A percentile compares a stretch with the other conserved stretches of the same genome.
Evolutionary conservation across 1,139 yeast genomes (phyloP).

Genomic region (Saccharomyces hybrid): DNA sequence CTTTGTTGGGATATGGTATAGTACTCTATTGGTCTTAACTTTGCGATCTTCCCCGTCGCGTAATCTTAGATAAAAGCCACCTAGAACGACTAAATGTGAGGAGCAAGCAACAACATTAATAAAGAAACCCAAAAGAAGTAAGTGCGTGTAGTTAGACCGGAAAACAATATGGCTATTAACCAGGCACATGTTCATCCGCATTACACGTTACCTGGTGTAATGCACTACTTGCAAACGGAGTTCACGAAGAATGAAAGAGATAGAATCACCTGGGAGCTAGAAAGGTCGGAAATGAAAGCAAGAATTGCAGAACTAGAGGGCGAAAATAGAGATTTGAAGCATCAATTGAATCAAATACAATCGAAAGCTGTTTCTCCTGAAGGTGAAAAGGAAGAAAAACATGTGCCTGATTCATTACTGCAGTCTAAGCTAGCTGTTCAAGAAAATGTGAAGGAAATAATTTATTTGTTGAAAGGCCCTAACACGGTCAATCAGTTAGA

Average conservation of each 20-base stretch:
- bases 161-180: neutral
- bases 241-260: slow-evolving; percentile 51
- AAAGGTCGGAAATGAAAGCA: slow-evolving; percentile 46
- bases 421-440: slow-evolving; percentile 27
- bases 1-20: neutral
- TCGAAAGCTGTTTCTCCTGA: slow-evolving; percentile 4
- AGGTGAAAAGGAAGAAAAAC: slow-evolving; percentile 4
- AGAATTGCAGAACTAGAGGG: slow-evolving; percentile 56
- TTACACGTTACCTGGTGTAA: slow-evolving; percentile 40
- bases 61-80: neutral
- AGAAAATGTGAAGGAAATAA: slow-evolving; percentile 32
- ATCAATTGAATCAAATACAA: slow-evolving; percentile 42
- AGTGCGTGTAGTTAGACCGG: neutral
- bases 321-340: slow-evolving; percentile 49
- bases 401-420: slow-evolving; percentile 7
- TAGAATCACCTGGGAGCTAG: slow-evolving; percentile 49
- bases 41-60: neutral
- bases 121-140: neutral
- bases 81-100: neutral
- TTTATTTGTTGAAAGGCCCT: slow-evolving; percentile 29
- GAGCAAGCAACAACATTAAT: neutral
- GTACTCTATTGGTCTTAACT: neutral
- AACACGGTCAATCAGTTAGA: slow-evolving; percentile 22
- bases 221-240: slow-evolving; percentile 50
- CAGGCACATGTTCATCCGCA: slow-evolving; percentile 12